Percentiles rank a stretch among this genome's conserved stretches.
Evolutionary conservation across 805 yeast genomes (phyloP).

Genomic region (Candida endomychidarum): DNA sequence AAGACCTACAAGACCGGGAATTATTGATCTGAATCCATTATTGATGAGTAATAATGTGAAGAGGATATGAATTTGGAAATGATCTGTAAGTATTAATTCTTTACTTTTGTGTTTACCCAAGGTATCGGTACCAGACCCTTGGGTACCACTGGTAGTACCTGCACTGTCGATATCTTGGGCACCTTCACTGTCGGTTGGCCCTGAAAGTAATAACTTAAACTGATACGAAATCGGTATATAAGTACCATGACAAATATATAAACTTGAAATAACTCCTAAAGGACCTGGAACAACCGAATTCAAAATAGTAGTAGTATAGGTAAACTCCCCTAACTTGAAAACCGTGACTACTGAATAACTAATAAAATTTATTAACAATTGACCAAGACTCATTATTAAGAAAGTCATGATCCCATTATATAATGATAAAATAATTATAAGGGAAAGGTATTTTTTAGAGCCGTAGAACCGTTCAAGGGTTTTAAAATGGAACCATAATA

Average conservation of each 20-base stretch:
- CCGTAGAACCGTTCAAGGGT: conserved; percentile 60
- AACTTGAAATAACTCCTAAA: conserved; percentile 37
- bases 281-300: conserved; percentile 42
- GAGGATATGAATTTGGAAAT: conserved; percentile 40
- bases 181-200: conserved; percentile 15
- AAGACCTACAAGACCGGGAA: conserved; percentile 39
- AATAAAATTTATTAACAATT: conserved; percentile 21
- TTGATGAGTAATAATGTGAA: conserved; percentile 37
- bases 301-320: conserved; percentile 24
- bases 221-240: conserved; percentile 35
- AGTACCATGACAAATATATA: conserved; percentile 38
- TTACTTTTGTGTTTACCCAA: conserved; percentile 17
- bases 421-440: conserved; percentile 42
- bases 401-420: conserved; percentile 48
- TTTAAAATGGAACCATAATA: conserved; percentile 53
- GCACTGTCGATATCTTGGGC: conserved; percentile 2
- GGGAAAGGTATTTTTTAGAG: conserved; percentile 50
- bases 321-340: conserved; percentile 10
- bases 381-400: conserved; percentile 44
- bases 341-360: conserved; percentile 9
- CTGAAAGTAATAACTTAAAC: conserved; percentile 31
- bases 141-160: too few species aligned
- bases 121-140: too few species aligned
- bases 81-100: conserved; percentile 32
- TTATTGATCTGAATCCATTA: conserved; percentile 34